Evolutionary conservation across 2,329 filamentous ascomycete species (phyloP).

Genomic region (Apiospora pterosperma): DNA sequence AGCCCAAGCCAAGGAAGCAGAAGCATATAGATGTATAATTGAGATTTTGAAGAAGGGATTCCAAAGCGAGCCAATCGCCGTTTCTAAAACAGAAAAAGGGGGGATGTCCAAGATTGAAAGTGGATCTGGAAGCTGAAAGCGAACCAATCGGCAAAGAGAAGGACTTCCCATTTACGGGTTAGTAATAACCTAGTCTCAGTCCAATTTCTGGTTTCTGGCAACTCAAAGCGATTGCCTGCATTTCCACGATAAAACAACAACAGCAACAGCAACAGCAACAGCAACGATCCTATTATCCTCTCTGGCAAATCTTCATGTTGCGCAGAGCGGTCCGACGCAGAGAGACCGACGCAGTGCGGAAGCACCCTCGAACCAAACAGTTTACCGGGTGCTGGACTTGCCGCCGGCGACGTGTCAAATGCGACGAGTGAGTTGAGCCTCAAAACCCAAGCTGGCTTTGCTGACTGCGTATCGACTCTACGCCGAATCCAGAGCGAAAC

Average conservation of each 20-base stretch:
- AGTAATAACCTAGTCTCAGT: not conserved
- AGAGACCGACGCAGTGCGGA: not conserved
- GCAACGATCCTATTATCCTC: not conserved
- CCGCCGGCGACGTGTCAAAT: constrained; percentile 12
- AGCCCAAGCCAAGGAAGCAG: too few species aligned
- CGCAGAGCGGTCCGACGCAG: not conserved
- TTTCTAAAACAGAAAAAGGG: not conserved
- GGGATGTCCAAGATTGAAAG: not conserved
- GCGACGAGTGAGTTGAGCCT: constrained; percentile 10
- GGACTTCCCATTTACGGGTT: not conserved
- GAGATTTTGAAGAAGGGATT: too few species aligned
- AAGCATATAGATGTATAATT: too few species aligned
- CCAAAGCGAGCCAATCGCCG: constrained; percentile 2
- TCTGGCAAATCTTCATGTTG: not conserved
- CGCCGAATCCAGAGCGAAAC: not conserved
- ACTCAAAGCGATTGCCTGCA: not conserved
- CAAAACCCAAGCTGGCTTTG: not conserved
- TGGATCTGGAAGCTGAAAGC: not conserved
- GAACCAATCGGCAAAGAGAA: not conserved
- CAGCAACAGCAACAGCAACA: not conserved
- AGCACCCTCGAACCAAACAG: not conserved
- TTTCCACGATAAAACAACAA: not conserved
- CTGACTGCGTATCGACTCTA: not conserved
- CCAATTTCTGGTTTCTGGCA: not conserved
- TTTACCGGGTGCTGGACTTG: constrained; percentile 8